phyloP scores from a whole-genome alignment of 495 filamentous ascomycete genomes.

The Aspergillus saccharolyticus region DNA sequence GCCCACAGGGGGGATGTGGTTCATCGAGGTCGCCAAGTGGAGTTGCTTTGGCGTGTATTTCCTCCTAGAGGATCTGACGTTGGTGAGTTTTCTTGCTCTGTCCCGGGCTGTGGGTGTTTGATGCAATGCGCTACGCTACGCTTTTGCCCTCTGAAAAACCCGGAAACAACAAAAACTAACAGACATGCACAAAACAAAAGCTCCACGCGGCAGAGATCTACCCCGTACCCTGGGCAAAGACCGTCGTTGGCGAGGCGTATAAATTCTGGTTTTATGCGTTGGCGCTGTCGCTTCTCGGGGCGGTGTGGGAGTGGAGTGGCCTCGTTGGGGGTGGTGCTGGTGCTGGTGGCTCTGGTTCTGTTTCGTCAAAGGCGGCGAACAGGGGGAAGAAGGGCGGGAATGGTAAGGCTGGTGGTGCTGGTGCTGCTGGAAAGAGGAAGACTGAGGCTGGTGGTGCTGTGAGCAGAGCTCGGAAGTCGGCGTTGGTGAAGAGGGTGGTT shows the following conservation, averaged over 20 bases:
- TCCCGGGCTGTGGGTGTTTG: neutral
- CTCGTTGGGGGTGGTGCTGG: neutral
- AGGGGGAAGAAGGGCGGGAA: slow-evolving; percentile 1
- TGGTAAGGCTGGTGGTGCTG: neutral
- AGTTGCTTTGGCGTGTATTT: slow-evolving; percentile 38
- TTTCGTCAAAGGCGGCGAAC: neutral
- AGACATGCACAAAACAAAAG: slow-evolving; percentile 20
- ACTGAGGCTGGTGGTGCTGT: neutral
- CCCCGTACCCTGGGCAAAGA: slow-evolving; percentile 26
- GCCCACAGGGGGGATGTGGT: slow-evolving; percentile 13
- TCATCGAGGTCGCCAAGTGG: slow-evolving; percentile 33
- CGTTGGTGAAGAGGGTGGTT: slow-evolving; percentile 33
- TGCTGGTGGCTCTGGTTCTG: too few species aligned
- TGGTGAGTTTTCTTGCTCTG: slow-evolving; percentile 23
- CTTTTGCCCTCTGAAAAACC: slow-evolving; percentile 5
- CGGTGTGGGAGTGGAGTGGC: slow-evolving; percentile 13
- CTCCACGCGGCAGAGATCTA: slow-evolving; percentile 46
- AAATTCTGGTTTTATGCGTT: slow-evolving; percentile 62
- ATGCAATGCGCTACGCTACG: too few species aligned
- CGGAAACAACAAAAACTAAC: neutral
- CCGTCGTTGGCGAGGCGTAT: slow-evolving; percentile 49
- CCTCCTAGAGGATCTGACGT: slow-evolving; percentile 37
- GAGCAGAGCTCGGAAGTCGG: slow-evolving; percentile 4
- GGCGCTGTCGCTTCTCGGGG: slow-evolving; percentile 27
- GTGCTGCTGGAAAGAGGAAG: neutral